Percentiles rank a stretch among this genome's conserved stretches.
Conservation (phyloP, 257 asterid genomes). For the Capsicum pubescens region DNA sequence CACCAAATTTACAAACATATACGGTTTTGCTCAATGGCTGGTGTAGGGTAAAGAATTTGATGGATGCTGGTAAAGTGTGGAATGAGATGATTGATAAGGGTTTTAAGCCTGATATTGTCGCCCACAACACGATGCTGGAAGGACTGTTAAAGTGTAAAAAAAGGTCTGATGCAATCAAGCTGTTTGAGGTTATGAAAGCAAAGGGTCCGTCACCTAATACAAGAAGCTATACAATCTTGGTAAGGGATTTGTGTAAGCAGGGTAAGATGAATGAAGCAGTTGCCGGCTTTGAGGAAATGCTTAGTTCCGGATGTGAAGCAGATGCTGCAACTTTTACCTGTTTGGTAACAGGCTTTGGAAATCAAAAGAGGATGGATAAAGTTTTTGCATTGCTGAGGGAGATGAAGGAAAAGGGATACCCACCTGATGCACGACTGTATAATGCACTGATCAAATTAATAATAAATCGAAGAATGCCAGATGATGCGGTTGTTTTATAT, state of each 20-base stretch:
- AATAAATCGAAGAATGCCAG: constrained; percentile 67
- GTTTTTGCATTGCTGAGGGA: constrained; percentile 64
- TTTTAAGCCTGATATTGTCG: constrained; percentile 73
- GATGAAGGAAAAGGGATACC: constrained; percentile 76
- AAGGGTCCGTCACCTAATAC: constrained; percentile 75
- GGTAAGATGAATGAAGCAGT: constrained; percentile 64
- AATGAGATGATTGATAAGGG: constrained; percentile 83
- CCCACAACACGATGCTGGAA: constrained; percentile 84
- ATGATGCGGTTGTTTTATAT: constrained; percentile 77
- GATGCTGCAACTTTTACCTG: constrained; percentile 81
- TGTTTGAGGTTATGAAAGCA: constrained; percentile 78
- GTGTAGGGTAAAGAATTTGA: constrained; percentile 79
- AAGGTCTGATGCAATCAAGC: constrained; percentile 65
- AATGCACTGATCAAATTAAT: constrained; percentile 82
- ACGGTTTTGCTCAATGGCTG: constrained; percentile 81
- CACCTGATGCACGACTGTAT: constrained; percentile 71
- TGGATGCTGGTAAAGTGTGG: constrained; percentile 89
- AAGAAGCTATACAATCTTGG: constrained; percentile 71
- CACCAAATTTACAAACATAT: constrained; percentile 68
- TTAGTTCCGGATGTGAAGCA: constrained; percentile 55
- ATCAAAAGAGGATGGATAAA: constrained; percentile 66
- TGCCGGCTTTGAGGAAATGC: constrained; percentile 65
- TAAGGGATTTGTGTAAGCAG: constrained; percentile 69
- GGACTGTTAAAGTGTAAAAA: constrained; percentile 71
- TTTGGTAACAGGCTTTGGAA: constrained; percentile 77